Conservation (phyloP, 805 yeast species). For the Huiozyma sinensis region DNA sequence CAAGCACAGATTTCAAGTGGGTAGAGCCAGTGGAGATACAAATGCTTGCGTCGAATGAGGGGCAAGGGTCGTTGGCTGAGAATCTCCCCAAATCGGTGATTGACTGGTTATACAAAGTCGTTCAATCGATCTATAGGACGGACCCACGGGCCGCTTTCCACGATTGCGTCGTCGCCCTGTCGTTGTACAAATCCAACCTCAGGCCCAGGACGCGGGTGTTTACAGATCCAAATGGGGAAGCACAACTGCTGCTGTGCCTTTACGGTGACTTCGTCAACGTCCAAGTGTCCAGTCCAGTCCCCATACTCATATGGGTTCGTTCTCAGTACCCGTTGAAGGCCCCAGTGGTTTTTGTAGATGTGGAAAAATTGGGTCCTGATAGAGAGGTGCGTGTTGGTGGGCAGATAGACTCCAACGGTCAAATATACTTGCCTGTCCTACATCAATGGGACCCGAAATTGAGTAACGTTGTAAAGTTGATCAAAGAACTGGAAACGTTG, state of each 20-base stretch:
- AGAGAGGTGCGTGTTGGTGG: constrained; percentile 48
- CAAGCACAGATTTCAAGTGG: too few relatives aligned
- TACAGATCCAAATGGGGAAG: constrained; percentile 46
- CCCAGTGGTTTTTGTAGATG: constrained; percentile 54
- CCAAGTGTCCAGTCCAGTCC: constrained; percentile 27
- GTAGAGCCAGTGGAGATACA: too few relatives aligned
- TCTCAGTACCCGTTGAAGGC: constrained; percentile 53
- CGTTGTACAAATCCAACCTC: constrained; percentile 43
- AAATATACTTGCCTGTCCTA: constrained; percentile 56
- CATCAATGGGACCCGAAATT: constrained; percentile 41
- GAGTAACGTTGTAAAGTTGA: background rate
- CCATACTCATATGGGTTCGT: constrained; percentile 71
- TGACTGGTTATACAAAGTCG: constrained; percentile 5
- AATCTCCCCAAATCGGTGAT: constrained; percentile 5
- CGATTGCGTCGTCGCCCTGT: constrained; percentile 40
- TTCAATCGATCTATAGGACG: constrained; percentile 36
- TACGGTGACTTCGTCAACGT: constrained; percentile 39
- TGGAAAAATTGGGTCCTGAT: constrained; percentile 34
- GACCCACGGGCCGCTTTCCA: constrained; percentile 50
- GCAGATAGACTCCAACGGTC: constrained; percentile 60
- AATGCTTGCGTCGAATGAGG: too few relatives aligned
- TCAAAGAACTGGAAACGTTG: background rate
- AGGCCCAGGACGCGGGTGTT: constrained; percentile 60
- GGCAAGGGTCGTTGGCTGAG: background rate
- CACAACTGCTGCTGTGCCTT: constrained; percentile 51